These are phyloP conservation scores for Gossypium rotundifolium DNA, from an alignment of 345 rosid genomes.

Conservation along the genomic window DNA sequence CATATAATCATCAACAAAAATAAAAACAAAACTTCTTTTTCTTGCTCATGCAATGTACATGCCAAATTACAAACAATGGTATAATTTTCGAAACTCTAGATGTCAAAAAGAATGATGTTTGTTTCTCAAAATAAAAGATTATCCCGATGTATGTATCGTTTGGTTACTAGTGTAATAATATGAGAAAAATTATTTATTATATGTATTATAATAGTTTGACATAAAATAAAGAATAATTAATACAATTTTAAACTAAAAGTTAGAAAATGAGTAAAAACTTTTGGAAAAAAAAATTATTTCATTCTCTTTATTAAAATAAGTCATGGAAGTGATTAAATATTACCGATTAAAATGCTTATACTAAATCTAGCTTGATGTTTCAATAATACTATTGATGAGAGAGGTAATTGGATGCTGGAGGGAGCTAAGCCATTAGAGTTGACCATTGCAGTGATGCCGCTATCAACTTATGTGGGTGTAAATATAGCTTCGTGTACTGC, in stretches of 20 bases:
- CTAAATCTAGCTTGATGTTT: slow-evolving; percentile 44
- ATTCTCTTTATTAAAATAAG: no score
- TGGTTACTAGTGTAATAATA: no score
- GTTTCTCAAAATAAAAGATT: slow-evolving; percentile 31
- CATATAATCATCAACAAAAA: slow-evolving; percentile 50
- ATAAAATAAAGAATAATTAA: no score
- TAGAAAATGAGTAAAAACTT: no score
- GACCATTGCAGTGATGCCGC: slow-evolving; percentile 75
- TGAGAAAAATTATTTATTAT: no score
- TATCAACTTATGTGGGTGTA: slow-evolving; percentile 88
- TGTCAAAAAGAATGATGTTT: slow-evolving; percentile 58
- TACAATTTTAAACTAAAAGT: no score
- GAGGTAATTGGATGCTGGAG: slow-evolving; percentile 34
- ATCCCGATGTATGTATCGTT: no score
- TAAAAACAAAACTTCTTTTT: slow-evolving; percentile 15
- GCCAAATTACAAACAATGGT: slow-evolving; percentile 59
- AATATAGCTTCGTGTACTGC: slow-evolving; percentile 72
- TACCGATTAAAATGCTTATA: no score
- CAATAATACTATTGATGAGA: slow-evolving; percentile 68
- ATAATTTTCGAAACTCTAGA: slow-evolving; percentile 24
- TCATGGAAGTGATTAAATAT: no score
- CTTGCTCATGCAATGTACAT: slow-evolving; percentile 46
- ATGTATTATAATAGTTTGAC: no score
- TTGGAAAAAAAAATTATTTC: no score
- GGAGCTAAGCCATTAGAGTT: slow-evolving; percentile 68